Evolutionary conservation across 2,329 filamentous ascomycete species (phyloP).

Genomic region (Fusarium sp.): DNA sequence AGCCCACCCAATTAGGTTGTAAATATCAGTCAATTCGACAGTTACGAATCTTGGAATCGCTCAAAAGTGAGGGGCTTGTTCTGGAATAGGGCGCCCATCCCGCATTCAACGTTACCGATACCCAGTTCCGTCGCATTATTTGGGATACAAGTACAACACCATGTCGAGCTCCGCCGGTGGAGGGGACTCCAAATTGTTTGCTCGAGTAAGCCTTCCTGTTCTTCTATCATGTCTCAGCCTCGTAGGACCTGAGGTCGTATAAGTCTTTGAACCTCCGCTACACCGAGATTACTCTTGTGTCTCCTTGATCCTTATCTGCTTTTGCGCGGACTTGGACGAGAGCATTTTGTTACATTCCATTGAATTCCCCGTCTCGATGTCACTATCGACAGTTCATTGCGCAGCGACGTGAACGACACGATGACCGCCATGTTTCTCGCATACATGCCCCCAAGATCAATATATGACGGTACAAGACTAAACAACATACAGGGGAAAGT

Average conservation of each 20-base stretch:
- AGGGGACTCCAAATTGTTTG: constrained; percentile 99
- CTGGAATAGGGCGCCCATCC: constrained; percentile 38
- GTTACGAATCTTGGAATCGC: constrained; percentile 26
- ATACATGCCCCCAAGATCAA: constrained; percentile 60
- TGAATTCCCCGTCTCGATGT: constrained; percentile 21
- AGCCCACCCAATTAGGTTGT: constrained; percentile 43
- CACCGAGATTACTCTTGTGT: constrained; percentile 15
- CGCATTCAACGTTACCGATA: constrained; percentile 36
- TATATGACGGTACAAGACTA: constrained; percentile 61
- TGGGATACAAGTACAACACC: constrained; percentile 49
- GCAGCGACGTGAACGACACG: constrained; percentile 10
- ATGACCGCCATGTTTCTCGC: constrained; percentile 63
- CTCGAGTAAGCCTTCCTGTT: constrained; percentile 74
- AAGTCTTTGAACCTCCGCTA: constrained; percentile 9
- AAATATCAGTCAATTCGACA: constrained; percentile 19
- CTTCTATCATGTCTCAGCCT: constrained; percentile 32
- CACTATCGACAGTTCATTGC: constrained; percentile 5
- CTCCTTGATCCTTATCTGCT: neutral
- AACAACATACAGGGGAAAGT: constrained; percentile 91
- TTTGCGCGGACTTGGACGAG: neutral
- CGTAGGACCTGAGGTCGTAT: constrained; percentile 27
- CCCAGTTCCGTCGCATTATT: constrained; percentile 28
- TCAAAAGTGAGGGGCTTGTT: constrained; percentile 43
- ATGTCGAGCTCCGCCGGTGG: constrained; percentile 71
- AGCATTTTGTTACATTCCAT: neutral